Conservation (phyloP, 768 basidiomycete genomes). For the Trametes maxima region DNA sequence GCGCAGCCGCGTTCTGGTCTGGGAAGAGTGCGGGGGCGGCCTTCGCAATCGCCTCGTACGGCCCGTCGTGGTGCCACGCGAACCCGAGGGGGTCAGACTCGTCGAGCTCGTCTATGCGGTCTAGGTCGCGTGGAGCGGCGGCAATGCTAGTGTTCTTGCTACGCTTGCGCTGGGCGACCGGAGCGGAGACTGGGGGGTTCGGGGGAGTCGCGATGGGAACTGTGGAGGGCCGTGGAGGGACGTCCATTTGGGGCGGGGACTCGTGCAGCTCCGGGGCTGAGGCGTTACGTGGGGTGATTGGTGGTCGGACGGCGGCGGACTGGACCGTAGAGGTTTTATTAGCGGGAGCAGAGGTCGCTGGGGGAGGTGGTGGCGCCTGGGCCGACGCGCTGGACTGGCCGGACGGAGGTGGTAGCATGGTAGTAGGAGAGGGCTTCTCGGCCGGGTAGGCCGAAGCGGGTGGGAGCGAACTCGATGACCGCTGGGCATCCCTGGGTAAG, state of each 20-base stretch:
- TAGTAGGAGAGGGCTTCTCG: neutral
- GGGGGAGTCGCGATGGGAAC: constrained; percentile 17
- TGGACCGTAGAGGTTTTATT: constrained; percentile 4
- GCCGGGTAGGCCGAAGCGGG: neutral
- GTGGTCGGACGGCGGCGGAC: constrained; percentile 11
- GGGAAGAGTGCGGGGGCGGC: constrained; percentile 30
- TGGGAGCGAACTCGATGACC: neutral
- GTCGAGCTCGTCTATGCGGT: constrained; percentile 78
- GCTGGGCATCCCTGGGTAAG: constrained; percentile 6
- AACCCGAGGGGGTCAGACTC: constrained; percentile 71
- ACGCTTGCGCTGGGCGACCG: constrained; percentile 26
- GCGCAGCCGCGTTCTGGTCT: constrained; percentile 19
- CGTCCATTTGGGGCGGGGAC: constrained; percentile 16
- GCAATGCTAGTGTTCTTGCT: constrained; percentile 31
- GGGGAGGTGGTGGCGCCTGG: neutral
- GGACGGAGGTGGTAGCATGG: neutral
- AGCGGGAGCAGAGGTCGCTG: neutral
- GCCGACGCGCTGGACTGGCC: neutral
- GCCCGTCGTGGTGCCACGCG: constrained; percentile 67
- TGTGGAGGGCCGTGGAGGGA: constrained; percentile 22
- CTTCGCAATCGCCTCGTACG: constrained; percentile 65
- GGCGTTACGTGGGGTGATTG: constrained; percentile 15
- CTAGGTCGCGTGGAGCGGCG: constrained; percentile 44
- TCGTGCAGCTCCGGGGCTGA: constrained; percentile 24
- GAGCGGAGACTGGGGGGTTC: constrained; percentile 5